A percentile compares a stretch with the other conserved stretches of the same genome.
These are phyloP conservation scores for Yarrowia porcina DNA, from an alignment of 805 yeast species.

Conservation along the genomic window DNA sequence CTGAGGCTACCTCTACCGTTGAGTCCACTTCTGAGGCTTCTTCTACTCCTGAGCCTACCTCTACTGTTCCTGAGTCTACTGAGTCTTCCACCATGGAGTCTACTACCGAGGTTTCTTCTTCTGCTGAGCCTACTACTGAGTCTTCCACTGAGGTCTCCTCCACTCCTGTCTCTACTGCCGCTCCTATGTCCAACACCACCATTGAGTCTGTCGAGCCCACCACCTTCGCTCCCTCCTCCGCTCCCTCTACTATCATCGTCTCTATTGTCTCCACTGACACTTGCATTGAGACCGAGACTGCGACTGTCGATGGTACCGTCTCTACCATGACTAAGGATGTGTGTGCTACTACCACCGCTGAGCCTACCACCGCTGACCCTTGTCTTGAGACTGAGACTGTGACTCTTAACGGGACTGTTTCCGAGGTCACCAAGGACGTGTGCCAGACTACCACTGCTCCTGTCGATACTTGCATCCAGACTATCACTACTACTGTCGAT, in stretches of 20 bases:
- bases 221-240: neutral
- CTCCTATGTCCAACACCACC: too few relatives aligned
- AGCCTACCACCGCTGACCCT: neutral
- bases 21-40: neutral
- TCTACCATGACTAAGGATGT: neutral
- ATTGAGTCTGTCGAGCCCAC: too few relatives aligned
- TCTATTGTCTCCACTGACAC: neutral
- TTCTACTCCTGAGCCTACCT: neutral
- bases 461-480: neutral
- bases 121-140: neutral
- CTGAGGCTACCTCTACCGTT: neutral
- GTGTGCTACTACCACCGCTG: neutral
- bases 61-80: neutral
- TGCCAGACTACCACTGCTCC: neutral
- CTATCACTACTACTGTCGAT: neutral
- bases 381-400: neutral
- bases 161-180: neutral
- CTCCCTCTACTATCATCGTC: neutral
- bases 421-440: neutral
- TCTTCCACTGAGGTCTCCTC: neutral
- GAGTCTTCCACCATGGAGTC: neutral
- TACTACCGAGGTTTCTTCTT: neutral
- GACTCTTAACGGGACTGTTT: neutral
- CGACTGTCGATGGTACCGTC: neutral
- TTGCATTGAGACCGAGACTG: neutral